Evolutionary conservation across 345 rosid species (phyloP).

Genomic region (Laguncularia racemosa): DNA sequence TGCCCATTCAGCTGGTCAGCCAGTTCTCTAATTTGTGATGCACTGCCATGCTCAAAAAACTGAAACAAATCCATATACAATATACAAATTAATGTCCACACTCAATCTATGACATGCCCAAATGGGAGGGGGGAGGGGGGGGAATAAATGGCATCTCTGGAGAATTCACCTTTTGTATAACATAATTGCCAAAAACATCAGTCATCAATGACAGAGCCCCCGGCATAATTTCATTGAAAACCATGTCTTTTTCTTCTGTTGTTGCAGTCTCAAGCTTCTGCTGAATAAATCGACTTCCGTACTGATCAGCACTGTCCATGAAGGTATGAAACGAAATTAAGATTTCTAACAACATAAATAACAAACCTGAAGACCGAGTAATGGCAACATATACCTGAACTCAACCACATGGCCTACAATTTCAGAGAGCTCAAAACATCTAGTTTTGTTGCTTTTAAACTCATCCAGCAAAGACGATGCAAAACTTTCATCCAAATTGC

Average conservation of each 20-base stretch:
- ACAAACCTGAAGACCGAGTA: neutral
- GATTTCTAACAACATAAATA: neutral
- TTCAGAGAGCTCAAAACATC: conserved; percentile 62
- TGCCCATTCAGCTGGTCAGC: conserved; percentile 74
- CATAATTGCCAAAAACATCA: conserved; percentile 95
- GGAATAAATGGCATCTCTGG: neutral
- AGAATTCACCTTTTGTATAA: conserved; percentile 75
- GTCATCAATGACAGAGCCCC: conserved; percentile 79
- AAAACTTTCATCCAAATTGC: conserved; percentile 43
- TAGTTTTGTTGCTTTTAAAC: conserved; percentile 63
- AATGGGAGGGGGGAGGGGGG: neutral
- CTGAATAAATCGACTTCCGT: conserved; percentile 94
- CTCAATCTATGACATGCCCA: neutral
- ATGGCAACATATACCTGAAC: conserved; percentile 40
- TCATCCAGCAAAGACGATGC: conserved; percentile 57
- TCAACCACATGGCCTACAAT: conserved; percentile 68
- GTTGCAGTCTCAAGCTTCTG: conserved; percentile 95
- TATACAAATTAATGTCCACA: neutral
- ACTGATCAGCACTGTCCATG: conserved; percentile 72
- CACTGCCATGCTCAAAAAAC: conserved; percentile 96
- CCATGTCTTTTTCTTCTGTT: conserved; percentile 78
- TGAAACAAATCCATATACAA: conserved; percentile 17
- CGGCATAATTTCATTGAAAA: conserved; percentile 85
- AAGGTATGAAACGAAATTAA: neutral
- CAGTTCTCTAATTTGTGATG: conserved; percentile 73